Base-by-base conservation (phyloP, 1,284 basidiomycete species). In the Cystobasidium pallidum region DNA sequence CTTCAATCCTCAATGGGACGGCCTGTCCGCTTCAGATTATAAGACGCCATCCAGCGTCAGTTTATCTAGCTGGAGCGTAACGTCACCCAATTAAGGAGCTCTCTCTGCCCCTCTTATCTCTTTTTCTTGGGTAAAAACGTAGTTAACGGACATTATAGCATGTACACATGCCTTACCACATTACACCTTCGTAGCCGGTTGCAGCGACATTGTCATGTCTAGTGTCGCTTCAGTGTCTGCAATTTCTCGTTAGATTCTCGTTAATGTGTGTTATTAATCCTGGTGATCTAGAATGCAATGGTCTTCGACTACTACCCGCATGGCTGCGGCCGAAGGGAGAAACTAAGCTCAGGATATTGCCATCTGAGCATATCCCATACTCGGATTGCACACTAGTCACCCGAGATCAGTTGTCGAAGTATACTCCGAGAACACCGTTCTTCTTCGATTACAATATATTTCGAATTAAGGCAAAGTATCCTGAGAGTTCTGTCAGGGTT, bases 1-100 rank as follows among this genome's bases (percentile, higher is more conserved):
- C 79, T 89, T 94, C 83, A 92, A 87, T 80, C 92, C 93, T 26
- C 91, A 94, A 80, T 88, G 92, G 91, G 76, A 85, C 76, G 88
- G 86, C 76, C 80, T 87, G 79, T 80, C 83, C 54, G 78, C 84
- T 55, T 84, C 84, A 77, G 85, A 86, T 78, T 88, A 86, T 80
- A 85, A 87, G 77, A 89, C 87, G 6, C 90, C 90, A 3, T 79
- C 84, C 11, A 83, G 83, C 34, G 91, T 94, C 32, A 76, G 86
- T 3, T 80, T 94, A 75, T 85, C 85, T 75, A 80, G 80, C 72
- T 94, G 92, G 91, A 83, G 84, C 64, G 78, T 91, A 74, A 88
- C 85, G 49, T 70, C 67, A n/a, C 67, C 54, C 15, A 67, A 57
- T 55, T 47, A 49, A 24, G n/a, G 13, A 62, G n/a, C 21, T n/a